These are phyloP conservation scores for Spirogloea muscicola DNA, from an alignment of 139 green algal species.

Conservation along the genomic window DNA sequence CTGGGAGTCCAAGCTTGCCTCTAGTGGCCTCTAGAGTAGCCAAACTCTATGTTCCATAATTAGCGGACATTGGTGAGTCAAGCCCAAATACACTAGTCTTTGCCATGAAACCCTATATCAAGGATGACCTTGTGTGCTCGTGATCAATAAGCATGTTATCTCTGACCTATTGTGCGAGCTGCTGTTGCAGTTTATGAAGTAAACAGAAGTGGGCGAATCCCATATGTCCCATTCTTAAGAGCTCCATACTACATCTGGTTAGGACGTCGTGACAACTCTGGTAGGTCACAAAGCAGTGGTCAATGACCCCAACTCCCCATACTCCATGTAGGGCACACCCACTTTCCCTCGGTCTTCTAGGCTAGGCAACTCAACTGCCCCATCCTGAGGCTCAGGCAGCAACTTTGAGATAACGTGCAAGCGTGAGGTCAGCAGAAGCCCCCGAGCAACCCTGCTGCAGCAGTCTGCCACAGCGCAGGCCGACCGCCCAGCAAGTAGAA, in stretches of 20 bases:
- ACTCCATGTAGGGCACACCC: too few species aligned
- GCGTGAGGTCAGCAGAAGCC: too few species aligned
- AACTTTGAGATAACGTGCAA: too few species aligned
- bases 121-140: background rate
- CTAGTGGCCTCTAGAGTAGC: background rate
- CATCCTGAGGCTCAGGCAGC: too few species aligned
- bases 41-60: background rate
- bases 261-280: too few species aligned
- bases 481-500: too few species aligned
- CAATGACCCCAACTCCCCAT: too few species aligned
- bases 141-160: background rate
- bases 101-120: background rate
- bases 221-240: constrained; percentile 85
- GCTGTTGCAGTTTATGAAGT: constrained; percentile 67
- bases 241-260: constrained; percentile 93
- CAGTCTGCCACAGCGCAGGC: too few species aligned
- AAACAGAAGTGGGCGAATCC: constrained; percentile 84
- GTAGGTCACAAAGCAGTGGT: too few species aligned
- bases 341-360: too few species aligned
- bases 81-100: background rate
- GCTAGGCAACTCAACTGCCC: too few species aligned
- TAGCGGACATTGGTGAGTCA: background rate
- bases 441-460: too few species aligned
- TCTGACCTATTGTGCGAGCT: background rate
- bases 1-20: background rate